Evolutionary conservation across 805 yeast species (phyloP), one percentile per base, ranked within the genome.

Genomic region (Spathaspora hagerdaliae): DNA sequence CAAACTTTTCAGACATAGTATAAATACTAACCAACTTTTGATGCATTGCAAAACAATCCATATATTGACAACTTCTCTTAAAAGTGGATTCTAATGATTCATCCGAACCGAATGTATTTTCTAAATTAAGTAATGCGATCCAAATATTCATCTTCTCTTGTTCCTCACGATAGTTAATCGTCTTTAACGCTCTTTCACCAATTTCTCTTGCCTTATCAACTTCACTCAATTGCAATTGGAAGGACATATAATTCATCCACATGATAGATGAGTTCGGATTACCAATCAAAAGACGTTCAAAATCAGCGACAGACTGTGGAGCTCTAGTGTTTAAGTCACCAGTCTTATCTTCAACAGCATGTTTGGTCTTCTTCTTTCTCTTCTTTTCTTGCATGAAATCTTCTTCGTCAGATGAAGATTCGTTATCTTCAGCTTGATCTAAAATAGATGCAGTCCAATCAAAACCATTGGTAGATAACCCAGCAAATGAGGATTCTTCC

Each of bases 181-280:
- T 84, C 70, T 87, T 87, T 60, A 94, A 76, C 2, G 98, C 99
- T 51, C 99, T 81, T 56, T 85, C 87, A 38, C 88, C 97, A 56
- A 94, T 81, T 63, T 88, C 96, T 56, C 99, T 82, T 8, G 97
- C 97, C 67, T 87, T 89, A 34, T 92, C 97, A 48, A 90, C 73
- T 65, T 94, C 99, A 71, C 96, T 87, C 51, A 92, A 74, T 65
- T 91, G 97, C 52, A 94, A 75, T 66, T 91, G 96, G 85, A 92
- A 94, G 4, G 98, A 91, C 97, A 94, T 94, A 69, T 87, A 94
- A 68, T 91, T 88, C 87, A 94, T 92, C 99, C 99, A 94, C 46
- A 89, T 67, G 32, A 91, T 79, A 1, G 99, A 92, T 2, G 96
- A 88, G 71, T 88, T 85, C 40, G 99, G 97, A 61, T 86, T 86